Evolutionary conservation across 2,329 filamentous ascomycete genomes (phyloP).

Genomic region (Beauveria varroae): DNA sequence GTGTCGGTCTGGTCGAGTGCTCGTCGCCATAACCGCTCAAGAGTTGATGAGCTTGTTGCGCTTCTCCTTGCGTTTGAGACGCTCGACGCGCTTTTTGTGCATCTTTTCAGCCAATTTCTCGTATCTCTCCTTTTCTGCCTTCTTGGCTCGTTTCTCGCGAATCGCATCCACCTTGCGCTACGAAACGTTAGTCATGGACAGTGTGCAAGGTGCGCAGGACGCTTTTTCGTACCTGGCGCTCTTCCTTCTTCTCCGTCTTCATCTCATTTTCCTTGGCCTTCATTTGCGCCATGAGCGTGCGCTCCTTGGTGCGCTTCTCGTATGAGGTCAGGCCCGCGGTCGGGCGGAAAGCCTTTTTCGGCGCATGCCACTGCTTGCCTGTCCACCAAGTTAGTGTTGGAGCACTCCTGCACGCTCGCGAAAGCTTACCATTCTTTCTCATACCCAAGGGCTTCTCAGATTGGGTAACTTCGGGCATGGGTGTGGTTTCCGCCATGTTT

Average conservation of each 20-base stretch:
- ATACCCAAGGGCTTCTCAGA: conserved; percentile 9
- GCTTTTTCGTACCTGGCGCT: conserved; percentile 59
- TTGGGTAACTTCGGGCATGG: neutral
- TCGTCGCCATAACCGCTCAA: conserved; percentile 28
- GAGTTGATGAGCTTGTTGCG: conserved; percentile 77
- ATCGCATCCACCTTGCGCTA: conserved; percentile 72
- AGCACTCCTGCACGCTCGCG: neutral
- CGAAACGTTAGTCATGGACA: neutral
- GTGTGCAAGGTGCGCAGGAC: neutral
- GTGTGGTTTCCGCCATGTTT: neutral
- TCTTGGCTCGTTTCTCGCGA: conserved; percentile 76
- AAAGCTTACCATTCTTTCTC: conserved; percentile 8
- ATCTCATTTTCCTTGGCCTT: conserved; percentile 94
- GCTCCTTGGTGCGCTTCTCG: conserved; percentile 64
- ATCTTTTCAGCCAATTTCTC: conserved; percentile 95
- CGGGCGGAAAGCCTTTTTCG: conserved; percentile 80
- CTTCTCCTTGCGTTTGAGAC: conserved; percentile 92
- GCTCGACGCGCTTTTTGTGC: conserved; percentile 91
- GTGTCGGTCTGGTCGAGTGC: neutral
- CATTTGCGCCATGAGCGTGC: conserved; percentile 62
- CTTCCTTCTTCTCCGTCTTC: conserved; percentile 92
- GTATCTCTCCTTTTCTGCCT: conserved; percentile 89
- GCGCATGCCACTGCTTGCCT: conserved; percentile 94
- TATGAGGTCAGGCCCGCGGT: conserved; percentile 70
- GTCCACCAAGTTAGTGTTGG: conserved; percentile 7